A percentile compares a stretch with the other conserved stretches of the same genome.
Evolutionary conservation across 1,284 basidiomycete genomes (phyloP).

Genomic region (Singerocomus rubriflavus): DNA sequence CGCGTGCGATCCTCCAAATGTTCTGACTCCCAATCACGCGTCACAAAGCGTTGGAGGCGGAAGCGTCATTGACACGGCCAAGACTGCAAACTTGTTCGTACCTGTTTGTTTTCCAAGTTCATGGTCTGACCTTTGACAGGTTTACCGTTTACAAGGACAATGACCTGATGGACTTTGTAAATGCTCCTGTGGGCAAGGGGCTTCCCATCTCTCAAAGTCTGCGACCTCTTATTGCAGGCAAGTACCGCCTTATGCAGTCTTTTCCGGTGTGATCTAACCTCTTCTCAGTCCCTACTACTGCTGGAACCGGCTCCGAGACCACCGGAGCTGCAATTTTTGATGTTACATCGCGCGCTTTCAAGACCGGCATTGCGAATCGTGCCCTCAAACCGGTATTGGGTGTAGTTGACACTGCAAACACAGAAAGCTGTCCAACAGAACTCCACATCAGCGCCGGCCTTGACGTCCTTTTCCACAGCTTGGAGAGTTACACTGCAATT

Average conservation of each 20-base stretch:
- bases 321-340: slow-evolving; percentile 98
- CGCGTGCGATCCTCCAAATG: background rate
- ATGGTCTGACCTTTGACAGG: slow-evolving; percentile 35
- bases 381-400: slow-evolving; percentile 90
- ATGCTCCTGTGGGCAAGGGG: slow-evolving; percentile 94
- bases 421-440: slow-evolving; percentile 78
- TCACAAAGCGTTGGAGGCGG: slow-evolving; percentile 82
- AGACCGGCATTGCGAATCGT: slow-evolving; percentile 93
- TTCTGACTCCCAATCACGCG: background rate
- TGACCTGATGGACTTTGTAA: slow-evolving; percentile 94
- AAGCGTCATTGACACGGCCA: slow-evolving; percentile 94
- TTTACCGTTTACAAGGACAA: slow-evolving; percentile 88
- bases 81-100: slow-evolving; percentile 84
- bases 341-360: slow-evolving; percentile 86
- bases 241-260: slow-evolving; percentile 12
- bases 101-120: background rate
- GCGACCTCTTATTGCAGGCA: slow-evolving; percentile 82
- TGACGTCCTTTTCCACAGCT: slow-evolving; percentile 92
- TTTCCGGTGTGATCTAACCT: slow-evolving; percentile 1
- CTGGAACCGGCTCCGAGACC: slow-evolving; percentile 96
- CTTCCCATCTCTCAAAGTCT: slow-evolving; percentile 76
- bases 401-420: slow-evolving; percentile 78
- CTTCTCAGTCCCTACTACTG: slow-evolving; percentile 81
- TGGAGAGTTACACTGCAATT: slow-evolving; percentile 92
- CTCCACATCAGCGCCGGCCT: slow-evolving; percentile 91